These are phyloP conservation scores for Suillus ampliporus DNA, from an alignment of 768 basidiomycete genomes.

Conservation along the genomic window DNA sequence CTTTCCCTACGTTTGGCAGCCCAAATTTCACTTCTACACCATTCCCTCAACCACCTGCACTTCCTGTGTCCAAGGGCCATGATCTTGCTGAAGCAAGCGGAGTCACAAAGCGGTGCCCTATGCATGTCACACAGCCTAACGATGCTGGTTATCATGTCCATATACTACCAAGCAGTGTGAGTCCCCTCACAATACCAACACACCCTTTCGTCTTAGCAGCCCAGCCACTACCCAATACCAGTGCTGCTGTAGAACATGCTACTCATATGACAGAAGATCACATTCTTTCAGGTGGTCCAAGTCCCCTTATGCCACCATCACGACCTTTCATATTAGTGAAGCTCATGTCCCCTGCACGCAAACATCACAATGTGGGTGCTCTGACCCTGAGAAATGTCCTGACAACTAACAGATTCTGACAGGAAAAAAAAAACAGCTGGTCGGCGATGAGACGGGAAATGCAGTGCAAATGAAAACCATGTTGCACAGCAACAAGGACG, in stretches of 20 bases:
- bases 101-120: not conserved
- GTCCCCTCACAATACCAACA: not conserved
- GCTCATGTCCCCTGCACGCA: not conserved
- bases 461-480: not conserved
- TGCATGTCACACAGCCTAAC: not conserved
- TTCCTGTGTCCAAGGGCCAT: slow-evolving; percentile 4
- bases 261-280: not conserved
- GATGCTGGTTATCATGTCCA: not conserved
- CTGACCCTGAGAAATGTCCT: no score
- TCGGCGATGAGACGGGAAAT: not conserved
- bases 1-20: no score
- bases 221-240: not conserved
- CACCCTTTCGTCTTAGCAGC: not conserved
- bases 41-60: not conserved
- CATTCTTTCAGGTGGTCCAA: not conserved
- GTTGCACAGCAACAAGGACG: not conserved
- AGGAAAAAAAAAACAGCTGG: no score
- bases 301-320: not conserved
- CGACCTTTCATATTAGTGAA: not conserved
- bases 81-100: not conserved
- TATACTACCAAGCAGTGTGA: not conserved
- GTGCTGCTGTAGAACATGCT: not conserved
- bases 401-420: no score
- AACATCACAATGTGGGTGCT: no score
- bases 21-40: no score